Evolutionary conservation across 2,329 filamentous ascomycete genomes (phyloP).

Genomic region (Fusarium brachygibbosum): DNA sequence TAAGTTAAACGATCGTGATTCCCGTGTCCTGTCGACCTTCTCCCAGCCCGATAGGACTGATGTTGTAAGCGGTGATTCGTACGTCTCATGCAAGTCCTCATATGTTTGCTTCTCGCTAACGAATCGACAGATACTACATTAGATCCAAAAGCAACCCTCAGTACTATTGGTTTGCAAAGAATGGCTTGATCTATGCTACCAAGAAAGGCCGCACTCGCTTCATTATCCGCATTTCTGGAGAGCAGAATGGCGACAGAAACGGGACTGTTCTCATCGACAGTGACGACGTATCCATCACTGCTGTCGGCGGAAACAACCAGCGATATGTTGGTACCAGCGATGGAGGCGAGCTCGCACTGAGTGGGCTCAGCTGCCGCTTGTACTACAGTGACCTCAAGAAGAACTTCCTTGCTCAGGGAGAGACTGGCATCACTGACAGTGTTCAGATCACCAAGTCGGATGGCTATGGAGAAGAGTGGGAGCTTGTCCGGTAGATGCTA

Average conservation of each 20-base stretch:
- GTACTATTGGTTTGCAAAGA: conserved; percentile 10
- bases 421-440: background rate
- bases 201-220: conserved; percentile 11
- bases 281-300: background rate
- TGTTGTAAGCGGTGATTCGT: background rate
- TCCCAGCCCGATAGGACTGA: background rate
- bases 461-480: background rate
- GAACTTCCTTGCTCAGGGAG: conserved; percentile 12
- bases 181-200: background rate
- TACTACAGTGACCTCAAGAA: conserved; percentile 11
- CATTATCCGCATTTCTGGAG: background rate
- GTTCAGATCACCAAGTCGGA: background rate
- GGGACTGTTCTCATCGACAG: conserved; percentile 6
- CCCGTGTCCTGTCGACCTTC: background rate
- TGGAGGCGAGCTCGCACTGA: background rate
- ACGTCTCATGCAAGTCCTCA: background rate
- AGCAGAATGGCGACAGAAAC: background rate
- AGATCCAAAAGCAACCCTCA: conserved; percentile 17
- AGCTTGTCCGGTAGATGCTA: background rate
- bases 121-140: conserved; percentile 5
- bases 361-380: conserved; percentile 6
- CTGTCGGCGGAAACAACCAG: background rate
- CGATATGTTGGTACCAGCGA: conserved; percentile 16
- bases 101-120: background rate
- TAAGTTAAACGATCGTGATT: background rate